Evolutionary conservation across 2,329 filamentous ascomycete species (phyloP), one percentile per base, ranked within the genome.

Genomic region (Harringtonia lauricola): DNA sequence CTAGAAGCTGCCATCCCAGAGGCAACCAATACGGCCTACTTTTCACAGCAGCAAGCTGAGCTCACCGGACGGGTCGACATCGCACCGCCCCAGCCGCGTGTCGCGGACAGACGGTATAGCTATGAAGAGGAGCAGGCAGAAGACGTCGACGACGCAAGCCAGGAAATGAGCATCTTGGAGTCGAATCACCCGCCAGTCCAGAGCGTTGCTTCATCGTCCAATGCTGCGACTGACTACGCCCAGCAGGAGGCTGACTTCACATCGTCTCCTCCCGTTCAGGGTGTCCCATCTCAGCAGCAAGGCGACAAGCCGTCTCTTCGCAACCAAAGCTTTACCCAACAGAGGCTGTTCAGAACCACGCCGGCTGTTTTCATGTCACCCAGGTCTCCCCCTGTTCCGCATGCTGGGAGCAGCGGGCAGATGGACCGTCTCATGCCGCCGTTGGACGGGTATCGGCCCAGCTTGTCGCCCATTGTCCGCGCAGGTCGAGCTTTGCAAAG

Each of bases 381-480:
- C 4, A 46, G 31, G 3, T 48, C 37, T 21, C 46, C 18, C 45
- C 51, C 35, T 17, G 29, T 34, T 12, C 28, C 9, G 14, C 30
- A 45, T 26, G 14, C 7, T 3, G 33, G 13, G 19, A 44, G 45
- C 42, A 21, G 35, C 17, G 47, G 48, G 10, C 49, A 43, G 9
- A 22, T 41, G 3, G 42, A 51, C 21, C 55, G 51, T 13, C 46
- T 61, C 26, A 44, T 53, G 17, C 44, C 52, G 14, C 52, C 55
- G 13, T 54, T 57, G 13, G 58, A 57, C 33, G 57, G 55, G 2
- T 47, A 52, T 14, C 66, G 71, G 9, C 68, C 70, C 22, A 63
- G 61, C 7, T 59, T 79, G 0, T 77, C 74, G 6, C 73, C 75
- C 2, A 77, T 77, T 30, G 69, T 79, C n/a, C 65, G 74, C 37